Conservation (phyloP, 2,329 filamentous ascomycete genomes). For the Aspergillus terreus region DNA sequence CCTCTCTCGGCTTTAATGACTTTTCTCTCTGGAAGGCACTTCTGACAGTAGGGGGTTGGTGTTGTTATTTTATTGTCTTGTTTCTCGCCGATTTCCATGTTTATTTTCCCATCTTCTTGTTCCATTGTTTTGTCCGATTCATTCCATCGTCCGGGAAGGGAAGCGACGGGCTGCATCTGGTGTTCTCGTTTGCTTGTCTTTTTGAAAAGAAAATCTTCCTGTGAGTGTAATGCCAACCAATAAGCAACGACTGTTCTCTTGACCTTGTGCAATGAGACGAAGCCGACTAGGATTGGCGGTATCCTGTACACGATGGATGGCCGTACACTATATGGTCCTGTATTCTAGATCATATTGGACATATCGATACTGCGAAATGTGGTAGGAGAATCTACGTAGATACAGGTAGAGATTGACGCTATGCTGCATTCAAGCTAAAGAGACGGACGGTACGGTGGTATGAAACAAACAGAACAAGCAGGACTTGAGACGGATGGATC, state of each 20-base stretch:
- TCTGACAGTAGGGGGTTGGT: conserved; percentile 20
- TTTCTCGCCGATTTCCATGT: conserved; percentile 10
- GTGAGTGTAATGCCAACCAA: conserved; percentile 30
- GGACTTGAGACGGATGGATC: no score
- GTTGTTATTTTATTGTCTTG: conserved; percentile 8
- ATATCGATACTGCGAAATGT: no score
- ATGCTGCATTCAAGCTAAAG: no score
- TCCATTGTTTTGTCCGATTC: conserved; percentile 16
- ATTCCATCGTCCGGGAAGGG: conserved; percentile 16
- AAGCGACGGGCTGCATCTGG: conserved; percentile 27
- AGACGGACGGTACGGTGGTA: neutral
- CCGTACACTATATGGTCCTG: no score
- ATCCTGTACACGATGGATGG: no score
- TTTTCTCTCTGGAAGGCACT: conserved; percentile 25
- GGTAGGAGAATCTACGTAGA: no score
- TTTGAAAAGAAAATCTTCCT: conserved; percentile 17
- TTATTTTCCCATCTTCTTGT: conserved; percentile 13
- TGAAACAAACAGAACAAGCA: neutral
- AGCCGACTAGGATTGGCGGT: no score
- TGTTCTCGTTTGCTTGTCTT: conserved; percentile 22
- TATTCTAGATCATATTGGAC: no score
- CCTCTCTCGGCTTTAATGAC: conserved; percentile 19
- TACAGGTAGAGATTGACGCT: no score
- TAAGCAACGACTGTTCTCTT: conserved; percentile 27
- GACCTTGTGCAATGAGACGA: no score